A percentile compares a stretch with the other conserved stretches of the same genome.
phyloP scores from a whole-genome alignment of 495 filamentous ascomycete species.

The Lophiotrema nucula region DNA sequence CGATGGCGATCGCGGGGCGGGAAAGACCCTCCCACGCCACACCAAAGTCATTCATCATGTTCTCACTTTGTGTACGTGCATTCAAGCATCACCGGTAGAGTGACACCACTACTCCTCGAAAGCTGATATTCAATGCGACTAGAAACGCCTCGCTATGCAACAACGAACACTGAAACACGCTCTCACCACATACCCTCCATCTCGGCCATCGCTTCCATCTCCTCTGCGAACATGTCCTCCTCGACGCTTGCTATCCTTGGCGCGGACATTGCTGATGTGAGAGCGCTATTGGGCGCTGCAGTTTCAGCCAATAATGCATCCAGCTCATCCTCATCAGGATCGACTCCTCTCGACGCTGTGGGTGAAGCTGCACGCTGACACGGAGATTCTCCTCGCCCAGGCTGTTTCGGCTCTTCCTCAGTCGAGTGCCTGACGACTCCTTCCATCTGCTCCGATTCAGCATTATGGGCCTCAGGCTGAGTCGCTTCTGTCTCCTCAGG shows the following conservation, averaged over 20 bases:
- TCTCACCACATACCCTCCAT: constrained; percentile 60
- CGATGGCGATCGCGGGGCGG: too few relatives aligned
- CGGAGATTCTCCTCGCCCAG: background rate
- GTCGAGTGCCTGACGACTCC: background rate
- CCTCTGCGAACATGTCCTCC: constrained; percentile 52
- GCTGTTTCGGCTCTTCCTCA: background rate
- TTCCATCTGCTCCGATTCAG: constrained; percentile 7
- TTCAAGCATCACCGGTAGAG: too few relatives aligned
- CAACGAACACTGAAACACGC: background rate
- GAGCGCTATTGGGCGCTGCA: background rate
- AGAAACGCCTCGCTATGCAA: constrained; percentile 18
- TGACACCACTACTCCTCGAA: too few relatives aligned
- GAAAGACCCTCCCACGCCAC: too few relatives aligned
- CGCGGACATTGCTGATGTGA: background rate
- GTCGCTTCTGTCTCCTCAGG: constrained; percentile 14
- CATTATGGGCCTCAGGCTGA: background rate
- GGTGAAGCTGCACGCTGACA: background rate
- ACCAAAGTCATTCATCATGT: too few relatives aligned
- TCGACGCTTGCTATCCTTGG: background rate
- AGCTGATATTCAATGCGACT: too few relatives aligned
- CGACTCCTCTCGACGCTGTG: background rate
- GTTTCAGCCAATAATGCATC: constrained; percentile 48
- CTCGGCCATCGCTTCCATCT: constrained; percentile 67
- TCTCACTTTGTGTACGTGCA: too few relatives aligned
- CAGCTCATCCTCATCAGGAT: constrained; percentile 47